Evolutionary conservation across 2,329 filamentous ascomycete genomes (phyloP).

Genomic region (Clonostachys chloroleuca): DNA sequence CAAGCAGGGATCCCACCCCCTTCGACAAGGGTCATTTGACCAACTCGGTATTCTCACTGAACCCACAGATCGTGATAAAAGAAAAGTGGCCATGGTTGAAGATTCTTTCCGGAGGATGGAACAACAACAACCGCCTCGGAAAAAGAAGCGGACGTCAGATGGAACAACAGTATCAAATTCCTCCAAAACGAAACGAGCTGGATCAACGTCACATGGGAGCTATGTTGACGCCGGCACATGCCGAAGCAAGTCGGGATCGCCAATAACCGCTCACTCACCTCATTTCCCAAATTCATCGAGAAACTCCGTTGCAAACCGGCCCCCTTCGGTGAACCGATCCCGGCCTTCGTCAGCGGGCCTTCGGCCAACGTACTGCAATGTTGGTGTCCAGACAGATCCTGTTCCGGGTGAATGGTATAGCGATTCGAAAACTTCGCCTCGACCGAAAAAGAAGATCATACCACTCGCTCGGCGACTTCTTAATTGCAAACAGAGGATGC

Average conservation of each 20-base stretch:
- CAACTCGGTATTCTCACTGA: slow-evolving; percentile 58
- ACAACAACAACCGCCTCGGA: slow-evolving; percentile 47
- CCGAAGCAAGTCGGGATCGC: slow-evolving; percentile 49
- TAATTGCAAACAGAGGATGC: slow-evolving; percentile 39
- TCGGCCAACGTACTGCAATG: slow-evolving; percentile 42
- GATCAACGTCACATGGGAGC: slow-evolving; percentile 24
- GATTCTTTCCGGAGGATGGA: slow-evolving; percentile 60
- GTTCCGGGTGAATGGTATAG: slow-evolving; percentile 50
- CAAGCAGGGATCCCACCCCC: slow-evolving; percentile 61
- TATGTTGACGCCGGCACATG: slow-evolving; percentile 51
- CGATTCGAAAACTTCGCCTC: slow-evolving; percentile 22
- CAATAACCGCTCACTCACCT: slow-evolving; percentile 35
- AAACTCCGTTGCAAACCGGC: slow-evolving; percentile 15
- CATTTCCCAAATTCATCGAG: slow-evolving; percentile 18
- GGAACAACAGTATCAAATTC: slow-evolving; percentile 30
- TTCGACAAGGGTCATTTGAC: slow-evolving; percentile 55
- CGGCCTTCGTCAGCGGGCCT: slow-evolving; percentile 31
- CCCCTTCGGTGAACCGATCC: slow-evolving; percentile 19
- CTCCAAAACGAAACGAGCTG: slow-evolving; percentile 32
- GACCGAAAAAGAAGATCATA: slow-evolving; percentile 42
- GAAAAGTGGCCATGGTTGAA: slow-evolving; percentile 63
- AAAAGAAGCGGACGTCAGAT: slow-evolving; percentile 60
- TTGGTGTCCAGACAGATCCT: slow-evolving; percentile 48
- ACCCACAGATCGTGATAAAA: slow-evolving; percentile 62
- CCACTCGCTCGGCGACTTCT: slow-evolving; percentile 49